These are phyloP conservation scores for Colletotrichum lindemuthianum DNA, from an alignment of 2,329 filamentous ascomycete species.

Conservation along the genomic window DNA sequence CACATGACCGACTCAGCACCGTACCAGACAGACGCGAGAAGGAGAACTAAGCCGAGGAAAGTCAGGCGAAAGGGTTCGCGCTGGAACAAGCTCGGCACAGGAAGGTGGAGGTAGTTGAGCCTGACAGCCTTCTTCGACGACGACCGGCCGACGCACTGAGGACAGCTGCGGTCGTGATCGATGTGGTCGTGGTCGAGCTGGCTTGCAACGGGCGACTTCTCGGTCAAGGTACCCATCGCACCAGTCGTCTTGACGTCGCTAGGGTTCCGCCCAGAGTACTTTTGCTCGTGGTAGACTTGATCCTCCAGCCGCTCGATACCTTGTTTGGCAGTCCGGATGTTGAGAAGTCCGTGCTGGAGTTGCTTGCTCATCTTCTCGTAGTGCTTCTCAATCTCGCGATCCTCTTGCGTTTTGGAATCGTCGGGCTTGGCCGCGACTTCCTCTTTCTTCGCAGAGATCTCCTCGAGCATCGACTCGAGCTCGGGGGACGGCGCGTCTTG, in stretches of 20 bases:
- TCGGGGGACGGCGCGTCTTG: constrained; percentile 20
- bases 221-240: not conserved
- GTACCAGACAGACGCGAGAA: constrained; percentile 62
- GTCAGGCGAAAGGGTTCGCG: constrained; percentile 58
- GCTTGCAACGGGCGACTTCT: not conserved
- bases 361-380: constrained; percentile 63
- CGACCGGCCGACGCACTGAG: not conserved
- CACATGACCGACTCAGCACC: constrained; percentile 64
- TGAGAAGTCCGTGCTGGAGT: constrained; percentile 60
- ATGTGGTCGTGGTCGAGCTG: not conserved
- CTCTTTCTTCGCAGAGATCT: constrained; percentile 36
- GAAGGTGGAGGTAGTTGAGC: constrained; percentile 52
- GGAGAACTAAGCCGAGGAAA: constrained; percentile 56
- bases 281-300: constrained; percentile 55
- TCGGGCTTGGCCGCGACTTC: constrained; percentile 22
- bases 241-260: not conserved
- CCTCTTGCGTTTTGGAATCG: constrained; percentile 41
- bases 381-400: constrained; percentile 52
- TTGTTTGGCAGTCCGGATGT: constrained; percentile 64
- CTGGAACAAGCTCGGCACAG: constrained; percentile 59
- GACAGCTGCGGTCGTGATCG: constrained; percentile 10
- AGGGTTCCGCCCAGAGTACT: constrained; percentile 13
- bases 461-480: constrained; percentile 36
- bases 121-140: constrained; percentile 21
- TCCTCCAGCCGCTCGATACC: constrained; percentile 69